Evolutionary conservation across 306 rosid species (phyloP).

Genomic region (Sicyos edulis): DNA sequence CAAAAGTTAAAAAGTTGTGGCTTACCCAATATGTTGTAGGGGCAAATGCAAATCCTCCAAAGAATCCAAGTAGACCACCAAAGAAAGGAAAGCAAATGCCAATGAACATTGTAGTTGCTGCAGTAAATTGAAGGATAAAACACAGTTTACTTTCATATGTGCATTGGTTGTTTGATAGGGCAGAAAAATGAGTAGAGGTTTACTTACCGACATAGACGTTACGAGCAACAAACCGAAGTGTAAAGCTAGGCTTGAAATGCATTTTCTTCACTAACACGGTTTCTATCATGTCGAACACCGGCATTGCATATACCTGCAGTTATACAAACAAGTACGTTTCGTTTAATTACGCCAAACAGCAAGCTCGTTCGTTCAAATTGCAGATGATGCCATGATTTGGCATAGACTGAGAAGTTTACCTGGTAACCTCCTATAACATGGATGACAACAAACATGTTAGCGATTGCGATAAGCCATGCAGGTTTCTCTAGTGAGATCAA

Average conservation of each 20-base stretch:
- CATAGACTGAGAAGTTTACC: slow-evolving; percentile 32
- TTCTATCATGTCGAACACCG: slow-evolving; percentile 39
- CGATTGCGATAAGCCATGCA: slow-evolving; percentile 67
- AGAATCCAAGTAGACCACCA: slow-evolving; percentile 24
- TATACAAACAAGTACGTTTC: neutral
- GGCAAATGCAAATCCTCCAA: slow-evolving; percentile 77
- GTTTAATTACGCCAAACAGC: neutral
- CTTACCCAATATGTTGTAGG: slow-evolving; percentile 85
- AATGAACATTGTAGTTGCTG: slow-evolving; percentile 68
- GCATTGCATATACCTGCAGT: too few species aligned
- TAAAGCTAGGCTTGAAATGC: slow-evolving; percentile 38
- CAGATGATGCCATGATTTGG: neutral
- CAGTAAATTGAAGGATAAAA: slow-evolving; percentile 17
- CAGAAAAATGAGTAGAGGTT: neutral
- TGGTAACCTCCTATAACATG: slow-evolving; percentile 84
- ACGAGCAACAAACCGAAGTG: slow-evolving; percentile 60
- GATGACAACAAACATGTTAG: slow-evolving; percentile 37
- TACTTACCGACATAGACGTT: slow-evolving; percentile 63
- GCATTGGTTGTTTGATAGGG: neutral
- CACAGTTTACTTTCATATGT: neutral
- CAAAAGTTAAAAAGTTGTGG: neutral
- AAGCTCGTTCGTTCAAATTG: neutral
- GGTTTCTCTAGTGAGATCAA: slow-evolving; percentile 64
- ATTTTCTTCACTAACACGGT: slow-evolving; percentile 66
- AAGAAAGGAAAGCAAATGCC: slow-evolving; percentile 77